phyloP scores from a whole-genome alignment of 116 monocot species.

The Cymodocea nodosa region DNA sequence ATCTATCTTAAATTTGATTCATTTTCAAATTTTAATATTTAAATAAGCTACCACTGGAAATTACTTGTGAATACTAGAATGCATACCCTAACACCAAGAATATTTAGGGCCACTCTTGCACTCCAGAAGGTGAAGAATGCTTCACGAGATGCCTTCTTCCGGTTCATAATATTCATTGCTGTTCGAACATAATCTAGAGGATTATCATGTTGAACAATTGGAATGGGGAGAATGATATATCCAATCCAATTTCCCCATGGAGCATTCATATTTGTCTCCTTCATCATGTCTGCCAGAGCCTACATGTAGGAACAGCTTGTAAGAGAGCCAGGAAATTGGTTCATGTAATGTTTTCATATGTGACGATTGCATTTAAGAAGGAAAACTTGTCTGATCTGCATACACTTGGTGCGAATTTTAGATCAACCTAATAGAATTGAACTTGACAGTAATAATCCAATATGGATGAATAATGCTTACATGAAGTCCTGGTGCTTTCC shows the following conservation, averaged over 20 bases:
- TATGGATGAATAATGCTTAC: slow-evolving; percentile 11
- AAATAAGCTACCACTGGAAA: no score
- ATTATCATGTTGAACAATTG: slow-evolving; percentile 19
- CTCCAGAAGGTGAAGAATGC: slow-evolving; percentile 26
- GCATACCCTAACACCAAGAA: slow-evolving; percentile 48
- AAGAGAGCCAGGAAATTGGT: no score
- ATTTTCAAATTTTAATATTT: no score
- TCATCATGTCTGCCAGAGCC: slow-evolving; percentile 49
- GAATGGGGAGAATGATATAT: slow-evolving; percentile 31
- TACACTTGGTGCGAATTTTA: neutral
- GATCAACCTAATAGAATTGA: no score
- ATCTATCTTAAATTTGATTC: no score
- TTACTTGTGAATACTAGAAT: neutral
- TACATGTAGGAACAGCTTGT: no score
- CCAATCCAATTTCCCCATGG: slow-evolving; percentile 49
- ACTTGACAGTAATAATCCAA: no score
- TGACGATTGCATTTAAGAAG: no score
- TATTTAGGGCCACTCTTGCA: slow-evolving; percentile 17
- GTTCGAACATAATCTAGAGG: slow-evolving; percentile 49
- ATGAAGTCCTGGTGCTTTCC: slow-evolving; percentile 44
- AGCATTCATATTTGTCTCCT: neutral
- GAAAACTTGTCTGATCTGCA: no score
- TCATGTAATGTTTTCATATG: no score
- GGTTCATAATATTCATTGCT: slow-evolving; percentile 20
- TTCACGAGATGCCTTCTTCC: slow-evolving; percentile 55